Conservation (phyloP, 2,329 filamentous ascomycete genomes). For the Helotiales sp. region DNA sequence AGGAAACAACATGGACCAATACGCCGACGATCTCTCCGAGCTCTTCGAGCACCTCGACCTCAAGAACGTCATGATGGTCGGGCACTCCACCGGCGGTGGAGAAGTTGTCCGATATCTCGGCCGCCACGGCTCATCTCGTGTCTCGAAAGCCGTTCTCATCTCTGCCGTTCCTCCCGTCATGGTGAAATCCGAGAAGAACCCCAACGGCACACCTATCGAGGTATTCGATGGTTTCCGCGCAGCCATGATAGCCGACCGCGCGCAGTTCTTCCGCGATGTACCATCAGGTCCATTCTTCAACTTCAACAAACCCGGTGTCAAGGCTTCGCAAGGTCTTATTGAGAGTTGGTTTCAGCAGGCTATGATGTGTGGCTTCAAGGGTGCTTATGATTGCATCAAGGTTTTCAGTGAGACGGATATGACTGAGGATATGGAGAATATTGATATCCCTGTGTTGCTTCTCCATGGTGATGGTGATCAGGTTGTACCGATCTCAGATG, state of each 20-base stretch:
- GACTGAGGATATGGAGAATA: constrained; percentile 47
- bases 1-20: constrained; percentile 49
- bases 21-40: constrained; percentile 46
- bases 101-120: constrained; percentile 47
- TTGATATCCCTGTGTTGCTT: constrained; percentile 48
- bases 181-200: constrained; percentile 44
- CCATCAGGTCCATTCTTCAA: constrained; percentile 45
- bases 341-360: constrained; percentile 49
- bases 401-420: constrained; percentile 50
- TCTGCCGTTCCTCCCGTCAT: constrained; percentile 45
- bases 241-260: constrained; percentile 44
- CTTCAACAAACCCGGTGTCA: constrained; percentile 43
- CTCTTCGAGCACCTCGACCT: constrained; percentile 46
- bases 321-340: constrained; percentile 46
- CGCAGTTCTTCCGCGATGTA: constrained; percentile 46
- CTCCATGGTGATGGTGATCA: constrained; percentile 51
- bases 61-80: constrained; percentile 45
- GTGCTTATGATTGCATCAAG: constrained; percentile 48
- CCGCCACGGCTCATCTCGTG: constrained; percentile 45
- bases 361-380: constrained; percentile 47
- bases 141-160: constrained; percentile 49
- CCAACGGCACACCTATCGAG: constrained; percentile 44
- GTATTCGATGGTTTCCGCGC: constrained; percentile 48
- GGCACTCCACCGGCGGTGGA: constrained; percentile 50
- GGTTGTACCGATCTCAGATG: constrained; percentile 45